Conservation (phyloP, 257 asterid species). For the Forsythia viridissima region DNA sequence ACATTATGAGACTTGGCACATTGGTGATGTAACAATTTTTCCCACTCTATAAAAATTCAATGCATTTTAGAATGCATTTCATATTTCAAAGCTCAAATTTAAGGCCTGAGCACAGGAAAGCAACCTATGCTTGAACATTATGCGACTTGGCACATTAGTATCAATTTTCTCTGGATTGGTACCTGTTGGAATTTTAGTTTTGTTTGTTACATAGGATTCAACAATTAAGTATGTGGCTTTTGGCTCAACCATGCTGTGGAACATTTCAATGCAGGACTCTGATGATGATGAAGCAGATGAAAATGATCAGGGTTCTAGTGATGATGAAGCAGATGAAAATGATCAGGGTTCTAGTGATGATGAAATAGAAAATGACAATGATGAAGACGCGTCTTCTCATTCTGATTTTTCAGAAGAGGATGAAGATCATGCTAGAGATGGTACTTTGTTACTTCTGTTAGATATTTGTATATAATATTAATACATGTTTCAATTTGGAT, state of each 20-base stretch:
- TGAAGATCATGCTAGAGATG: slow-evolving; percentile 42
- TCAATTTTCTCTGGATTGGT: slow-evolving; percentile 14
- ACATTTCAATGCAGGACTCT: slow-evolving; percentile 49
- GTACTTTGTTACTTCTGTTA: slow-evolving; percentile 17
- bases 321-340: slow-evolving; percentile 29
- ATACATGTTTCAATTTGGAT: slow-evolving; percentile 13
- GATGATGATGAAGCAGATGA: slow-evolving; percentile 41
- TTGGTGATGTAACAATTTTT: neutral
- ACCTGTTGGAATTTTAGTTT: neutral
- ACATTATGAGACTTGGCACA: neutral
- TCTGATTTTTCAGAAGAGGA: slow-evolving; percentile 52
- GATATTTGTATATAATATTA: neutral
- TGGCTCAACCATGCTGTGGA: neutral
- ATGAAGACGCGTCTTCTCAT: slow-evolving; percentile 29
- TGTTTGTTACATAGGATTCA: neutral
- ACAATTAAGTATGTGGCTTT: neutral
- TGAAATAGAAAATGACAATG: slow-evolving; percentile 21
- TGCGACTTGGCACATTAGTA: neutral
- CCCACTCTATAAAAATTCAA: neutral
- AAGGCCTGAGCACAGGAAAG: neutral
- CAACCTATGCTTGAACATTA: neutral
- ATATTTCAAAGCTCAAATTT: neutral
- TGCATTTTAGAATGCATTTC: neutral
- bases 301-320: slow-evolving; percentile 32
- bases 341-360: slow-evolving; percentile 34